Evolutionary conservation across 768 basidiomycete genomes (phyloP), one percentile per base, ranked within the genome.

Genomic region (Grammothele lineata): DNA sequence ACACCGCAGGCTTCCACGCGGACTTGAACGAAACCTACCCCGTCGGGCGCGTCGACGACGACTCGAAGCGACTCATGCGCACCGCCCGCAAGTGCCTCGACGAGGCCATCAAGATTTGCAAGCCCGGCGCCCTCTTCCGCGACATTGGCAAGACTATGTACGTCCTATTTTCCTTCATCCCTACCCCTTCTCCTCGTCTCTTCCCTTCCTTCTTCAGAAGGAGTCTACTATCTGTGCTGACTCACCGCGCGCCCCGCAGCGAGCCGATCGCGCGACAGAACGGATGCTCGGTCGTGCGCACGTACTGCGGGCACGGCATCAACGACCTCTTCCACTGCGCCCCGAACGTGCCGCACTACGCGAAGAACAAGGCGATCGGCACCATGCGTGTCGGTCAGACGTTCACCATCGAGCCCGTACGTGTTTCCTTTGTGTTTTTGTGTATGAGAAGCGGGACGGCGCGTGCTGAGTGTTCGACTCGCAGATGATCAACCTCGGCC

Each of bases 1-100:
- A n/a, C 15, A 32, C 34, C 19, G 30, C 54, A 87, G 92, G 94
- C 21, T 91, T 80, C 69, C 96, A 99, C 67, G 85, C 80, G 17
- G 96, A 99, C 68, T 71, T 95, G 36, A 95, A 96, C 62, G 93
- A 78, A 47, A 95, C 92, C 19, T 95, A 95, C 64, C 87, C 94
- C 4, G 91, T 94, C 38, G 91, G 90, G 34, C 72, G 78, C 51
- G 78, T 93, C 43, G 87, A 92, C 61, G 86, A 89, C 21, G 87
- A 92, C 34, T 85, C 90, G 15, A 71, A 77, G 58, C 87, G 85
- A 54, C 74, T 99, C 39, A 88, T 99, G 52, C 78, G 74, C 26
- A 87, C 87, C 14, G 79, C 93, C 8, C 85, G 92, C 40, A 76
- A 87, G 62, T 84, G 83, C 51, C 72, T 95, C 40, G 92, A 96